These are phyloP conservation scores for Wickerhamomyces alni DNA, from an alignment of 805 yeast genomes.

Conservation along the genomic window DNA sequence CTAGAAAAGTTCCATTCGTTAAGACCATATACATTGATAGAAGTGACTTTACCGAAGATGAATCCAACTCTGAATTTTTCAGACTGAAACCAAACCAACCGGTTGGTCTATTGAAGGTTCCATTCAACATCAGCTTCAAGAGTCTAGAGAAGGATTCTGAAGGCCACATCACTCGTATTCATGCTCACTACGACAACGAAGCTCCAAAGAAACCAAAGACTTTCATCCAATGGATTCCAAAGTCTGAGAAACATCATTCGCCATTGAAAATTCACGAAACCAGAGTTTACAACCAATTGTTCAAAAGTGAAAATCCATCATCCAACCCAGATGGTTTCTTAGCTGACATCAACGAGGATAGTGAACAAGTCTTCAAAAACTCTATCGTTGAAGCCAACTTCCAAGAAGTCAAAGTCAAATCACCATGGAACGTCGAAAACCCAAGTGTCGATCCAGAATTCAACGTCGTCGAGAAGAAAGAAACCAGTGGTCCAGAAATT, in stretches of 20 bases:
- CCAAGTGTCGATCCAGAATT: constrained; percentile 56
- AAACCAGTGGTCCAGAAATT: constrained; percentile 60
- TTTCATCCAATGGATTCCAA: constrained; percentile 94
- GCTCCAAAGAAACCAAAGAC: constrained; percentile 71
- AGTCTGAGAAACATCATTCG: constrained; percentile 49
- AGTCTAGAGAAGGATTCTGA: constrained; percentile 53
- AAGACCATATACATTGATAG: constrained; percentile 80
- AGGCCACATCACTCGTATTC: constrained; percentile 65
- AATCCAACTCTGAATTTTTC: constrained; percentile 65
- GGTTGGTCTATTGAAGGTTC: constrained; percentile 91
- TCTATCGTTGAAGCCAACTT: constrained; percentile 81
- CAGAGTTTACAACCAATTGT: constrained; percentile 81
- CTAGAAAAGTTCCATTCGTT: constrained; percentile 67
- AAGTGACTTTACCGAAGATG: constrained; percentile 71
- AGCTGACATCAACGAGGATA: constrained; percentile 73
- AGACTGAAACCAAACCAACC: constrained; percentile 92
- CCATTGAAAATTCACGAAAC: constrained; percentile 69
- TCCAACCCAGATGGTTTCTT: constrained; percentile 85
- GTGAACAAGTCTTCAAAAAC: constrained; percentile 58
- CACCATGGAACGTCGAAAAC: constrained; percentile 68
- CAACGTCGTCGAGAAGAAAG: constrained; percentile 59
- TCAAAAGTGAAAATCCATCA: constrained; percentile 86
- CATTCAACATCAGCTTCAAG: constrained; percentile 69
- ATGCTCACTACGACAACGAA: constrained; percentile 75
- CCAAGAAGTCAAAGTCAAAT: constrained; percentile 53